phyloP scores from a whole-genome alignment of 768 basidiomycete species.

The Floccularia luteovirens region DNA sequence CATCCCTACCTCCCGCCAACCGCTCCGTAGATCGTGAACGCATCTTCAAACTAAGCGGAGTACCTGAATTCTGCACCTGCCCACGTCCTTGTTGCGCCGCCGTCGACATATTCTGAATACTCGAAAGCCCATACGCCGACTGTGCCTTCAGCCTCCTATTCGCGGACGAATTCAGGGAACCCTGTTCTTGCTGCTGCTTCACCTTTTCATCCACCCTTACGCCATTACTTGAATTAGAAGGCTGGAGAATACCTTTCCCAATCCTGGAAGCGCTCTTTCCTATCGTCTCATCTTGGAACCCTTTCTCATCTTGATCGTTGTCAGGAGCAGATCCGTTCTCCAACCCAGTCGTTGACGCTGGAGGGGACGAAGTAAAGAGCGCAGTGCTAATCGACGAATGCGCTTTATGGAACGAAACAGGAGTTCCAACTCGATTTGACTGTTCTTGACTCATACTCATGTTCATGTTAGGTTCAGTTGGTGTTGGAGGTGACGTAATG shows the following conservation, averaged over 20 bases:
- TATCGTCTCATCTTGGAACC: slow-evolving; percentile 51
- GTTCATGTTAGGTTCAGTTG: slow-evolving; percentile 6
- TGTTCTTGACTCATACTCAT: background rate
- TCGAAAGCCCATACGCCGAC: slow-evolving; percentile 46
- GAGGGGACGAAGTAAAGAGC: slow-evolving; percentile 31
- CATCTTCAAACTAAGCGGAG: slow-evolving; percentile 25
- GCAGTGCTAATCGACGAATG: slow-evolving; percentile 29
- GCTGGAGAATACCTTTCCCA: too few relatives aligned
- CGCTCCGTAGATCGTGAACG: slow-evolving; percentile 35
- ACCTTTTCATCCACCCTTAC: slow-evolving; percentile 5
- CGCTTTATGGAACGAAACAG: slow-evolving; percentile 11
- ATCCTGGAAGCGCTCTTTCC: slow-evolving; percentile 39
- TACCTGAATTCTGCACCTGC: too few relatives aligned
- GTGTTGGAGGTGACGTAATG: slow-evolving; percentile 36
- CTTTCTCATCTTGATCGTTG: slow-evolving; percentile 30
- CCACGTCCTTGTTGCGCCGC: slow-evolving; percentile 18
- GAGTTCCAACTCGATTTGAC: slow-evolving; percentile 8
- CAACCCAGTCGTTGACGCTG: slow-evolving; percentile 13
- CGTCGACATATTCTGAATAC: too few relatives aligned
- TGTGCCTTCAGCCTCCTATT: slow-evolving; percentile 42
- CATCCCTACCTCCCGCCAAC: slow-evolving; percentile 16
- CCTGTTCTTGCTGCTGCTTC: slow-evolving; percentile 8
- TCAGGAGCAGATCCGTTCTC: slow-evolving; percentile 7
- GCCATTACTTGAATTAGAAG: too few relatives aligned
- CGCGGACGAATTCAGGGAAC: slow-evolving; percentile 20